Conservation (phyloP, 2,329 filamentous ascomycete genomes). For the Colletotrichum eleusines region DNA sequence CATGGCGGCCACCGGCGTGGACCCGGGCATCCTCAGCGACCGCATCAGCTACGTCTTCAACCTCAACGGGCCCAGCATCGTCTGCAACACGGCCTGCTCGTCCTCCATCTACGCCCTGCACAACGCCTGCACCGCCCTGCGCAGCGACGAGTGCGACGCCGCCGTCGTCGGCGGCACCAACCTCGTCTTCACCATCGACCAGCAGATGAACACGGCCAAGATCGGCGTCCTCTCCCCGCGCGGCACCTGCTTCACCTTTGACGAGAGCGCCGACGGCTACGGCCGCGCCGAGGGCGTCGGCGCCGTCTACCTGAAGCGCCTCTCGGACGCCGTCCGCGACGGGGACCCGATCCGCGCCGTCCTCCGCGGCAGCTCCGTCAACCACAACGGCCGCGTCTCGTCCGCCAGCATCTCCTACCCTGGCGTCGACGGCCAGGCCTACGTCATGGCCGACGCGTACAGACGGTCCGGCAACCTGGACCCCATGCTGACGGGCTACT, state of each 20-base stretch:
- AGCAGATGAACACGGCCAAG: slow-evolving; percentile 7
- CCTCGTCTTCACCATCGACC: slow-evolving; percentile 9
- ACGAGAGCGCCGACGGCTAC: not conserved
- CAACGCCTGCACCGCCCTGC: not conserved
- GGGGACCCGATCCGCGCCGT: not conserved
- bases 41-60: not conserved
- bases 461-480: slow-evolving; percentile 38
- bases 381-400: too few species aligned
- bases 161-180: slow-evolving; percentile 7
- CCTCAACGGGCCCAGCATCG: not conserved
- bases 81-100: not conserved
- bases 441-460: not conserved
- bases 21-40: not conserved
- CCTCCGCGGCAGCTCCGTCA: too few species aligned
- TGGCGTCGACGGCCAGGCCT: not conserved
- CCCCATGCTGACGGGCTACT: not conserved
- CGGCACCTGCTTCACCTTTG: not conserved
- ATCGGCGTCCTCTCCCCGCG: not conserved
- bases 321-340: not conserved
- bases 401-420: not conserved
- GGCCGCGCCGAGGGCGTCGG: not conserved
- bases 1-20: not conserved
- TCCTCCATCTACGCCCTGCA: not conserved
- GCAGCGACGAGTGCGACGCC: not conserved
- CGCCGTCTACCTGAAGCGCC: not conserved